These are phyloP conservation scores for Tanacetum coccineum DNA, from an alignment of 129 eudicot genomes.

Conservation along the genomic window DNA sequence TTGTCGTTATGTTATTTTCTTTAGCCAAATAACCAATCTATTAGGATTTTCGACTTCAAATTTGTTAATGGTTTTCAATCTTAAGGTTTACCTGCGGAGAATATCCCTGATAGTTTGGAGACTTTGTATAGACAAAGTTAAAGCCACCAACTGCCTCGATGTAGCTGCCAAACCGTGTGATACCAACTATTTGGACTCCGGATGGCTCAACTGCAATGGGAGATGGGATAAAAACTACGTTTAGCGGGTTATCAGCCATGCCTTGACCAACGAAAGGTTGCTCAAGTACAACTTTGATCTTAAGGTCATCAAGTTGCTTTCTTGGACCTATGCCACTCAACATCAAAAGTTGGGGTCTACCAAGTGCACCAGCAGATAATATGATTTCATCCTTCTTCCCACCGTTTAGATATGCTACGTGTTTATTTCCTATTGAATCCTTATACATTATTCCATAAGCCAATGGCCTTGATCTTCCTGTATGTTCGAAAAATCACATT, in stretches of 20 bases:
- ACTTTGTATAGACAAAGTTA: too few species aligned
- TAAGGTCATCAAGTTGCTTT: constrained; percentile 47
- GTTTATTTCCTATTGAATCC: constrained; percentile 47
- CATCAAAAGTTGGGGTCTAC: constrained; percentile 78
- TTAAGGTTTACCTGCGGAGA: constrained; percentile 34
- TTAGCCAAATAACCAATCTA: background rate
- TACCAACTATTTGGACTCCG: too few species aligned
- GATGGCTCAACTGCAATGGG: too few species aligned
- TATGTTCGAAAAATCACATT: too few species aligned
- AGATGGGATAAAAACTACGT: too few species aligned
- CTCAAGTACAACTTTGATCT: constrained; percentile 48
- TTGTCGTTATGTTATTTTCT: background rate
- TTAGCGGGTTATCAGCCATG: constrained; percentile 29
- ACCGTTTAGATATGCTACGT: constrained; percentile 48
- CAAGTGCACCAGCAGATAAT: constrained; percentile 63
- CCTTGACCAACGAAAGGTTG: constrained; percentile 61
- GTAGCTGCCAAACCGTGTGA: too few species aligned
- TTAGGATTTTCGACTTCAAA: too few species aligned
- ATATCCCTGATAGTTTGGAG: too few species aligned
- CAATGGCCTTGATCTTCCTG: constrained; percentile 11
- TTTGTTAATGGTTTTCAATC: background rate
- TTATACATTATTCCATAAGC: constrained; percentile 56
- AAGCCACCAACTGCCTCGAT: too few species aligned
- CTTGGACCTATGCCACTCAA: constrained; percentile 70
- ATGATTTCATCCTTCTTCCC: constrained; percentile 55